Evolutionary conservation across 768 basidiomycete species (phyloP), one percentile per base, ranked within the genome.

Genomic region (Boletus insuetus): DNA sequence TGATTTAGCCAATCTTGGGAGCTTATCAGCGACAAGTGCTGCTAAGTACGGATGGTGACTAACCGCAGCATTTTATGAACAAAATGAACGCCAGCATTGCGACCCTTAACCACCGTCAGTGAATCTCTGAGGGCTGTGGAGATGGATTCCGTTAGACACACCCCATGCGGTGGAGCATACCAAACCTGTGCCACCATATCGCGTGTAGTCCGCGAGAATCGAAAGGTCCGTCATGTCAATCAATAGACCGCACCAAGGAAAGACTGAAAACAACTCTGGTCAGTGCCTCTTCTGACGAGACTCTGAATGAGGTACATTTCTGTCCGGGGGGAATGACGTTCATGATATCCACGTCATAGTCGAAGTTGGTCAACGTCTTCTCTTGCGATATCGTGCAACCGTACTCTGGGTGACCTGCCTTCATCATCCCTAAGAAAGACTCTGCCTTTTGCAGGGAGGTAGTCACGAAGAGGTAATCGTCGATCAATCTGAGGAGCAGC

Each of bases 391-490:
- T 88, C 67, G 83, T 90, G 58, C 94, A 98, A 0, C 97, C 97
- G 64, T 98, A 98, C 64, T 94, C 91, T 4, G 91, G 91, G 59
- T 96, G 93, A 1, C 95, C 94, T 69, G 79, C 67, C 24, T 81
- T 75, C 93, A 99, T 97, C 63, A 78, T 79, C 16, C 79, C 70
- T 43, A 98, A 70, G 68, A 97, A 99, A 0, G 72, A 73, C 45
- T 63, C 73, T 0, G 96, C 96, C 59, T 80, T 80, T 8, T 60
- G 42, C 3, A 71, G 70, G 50, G 78, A 80, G 3, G 91, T 87
- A 5, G 94, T 91, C 51, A 99, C 78, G 58, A 91, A 88, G 41
- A 98, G 74, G 68, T 98, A 99, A 66, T 99, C 97, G 64, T 99
- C 97, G n/a, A 96, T 84, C 54, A 94, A 79, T 55, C 97, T 81